Evolutionary conservation across 31 red algal genomes (phyloP).

Genomic region (Endocladia muricata): DNA sequence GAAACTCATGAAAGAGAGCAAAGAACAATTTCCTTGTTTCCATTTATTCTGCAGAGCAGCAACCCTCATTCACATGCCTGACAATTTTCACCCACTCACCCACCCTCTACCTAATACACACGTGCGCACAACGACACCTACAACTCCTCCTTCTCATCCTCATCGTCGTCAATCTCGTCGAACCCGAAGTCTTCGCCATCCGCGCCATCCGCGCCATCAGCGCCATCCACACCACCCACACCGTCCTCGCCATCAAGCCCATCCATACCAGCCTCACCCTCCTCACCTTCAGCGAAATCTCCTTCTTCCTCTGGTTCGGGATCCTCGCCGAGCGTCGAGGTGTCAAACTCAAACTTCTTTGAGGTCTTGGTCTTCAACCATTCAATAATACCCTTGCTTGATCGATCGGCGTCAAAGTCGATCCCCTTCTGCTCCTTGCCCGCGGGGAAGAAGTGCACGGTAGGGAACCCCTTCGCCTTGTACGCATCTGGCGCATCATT

Average conservation of each 20-base stretch:
- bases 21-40: no score
- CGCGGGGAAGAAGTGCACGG: slow-evolving; percentile 91
- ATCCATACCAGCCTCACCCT: not conserved
- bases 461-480: slow-evolving; percentile 89
- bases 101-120: not conserved
- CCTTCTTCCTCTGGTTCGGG: slow-evolving; percentile 43
- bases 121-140: no score
- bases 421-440: slow-evolving; percentile 73
- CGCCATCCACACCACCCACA: slow-evolving; percentile 9
- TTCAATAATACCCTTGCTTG: slow-evolving; percentile 63
- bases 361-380: slow-evolving; percentile 74
- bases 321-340: slow-evolving; percentile 39
- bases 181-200: not conserved
- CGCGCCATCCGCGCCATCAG: slow-evolving; percentile 4
- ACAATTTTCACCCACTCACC: not conserved
- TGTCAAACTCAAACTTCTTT: slow-evolving; percentile 65
- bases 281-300: slow-evolving; percentile 27
- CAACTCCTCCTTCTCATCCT: slow-evolving; percentile 41
- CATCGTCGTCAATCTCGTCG: not conserved
- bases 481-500: slow-evolving; percentile 93
- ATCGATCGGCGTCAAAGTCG: slow-evolving; percentile 70
- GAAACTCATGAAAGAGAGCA: no score
- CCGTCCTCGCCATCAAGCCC: slow-evolving; percentile 4
- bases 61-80: no score
- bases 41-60: no score